Evolutionary conservation across 176 grass and related monocot genomes (phyloP).

Genomic region (Carex parvula): DNA sequence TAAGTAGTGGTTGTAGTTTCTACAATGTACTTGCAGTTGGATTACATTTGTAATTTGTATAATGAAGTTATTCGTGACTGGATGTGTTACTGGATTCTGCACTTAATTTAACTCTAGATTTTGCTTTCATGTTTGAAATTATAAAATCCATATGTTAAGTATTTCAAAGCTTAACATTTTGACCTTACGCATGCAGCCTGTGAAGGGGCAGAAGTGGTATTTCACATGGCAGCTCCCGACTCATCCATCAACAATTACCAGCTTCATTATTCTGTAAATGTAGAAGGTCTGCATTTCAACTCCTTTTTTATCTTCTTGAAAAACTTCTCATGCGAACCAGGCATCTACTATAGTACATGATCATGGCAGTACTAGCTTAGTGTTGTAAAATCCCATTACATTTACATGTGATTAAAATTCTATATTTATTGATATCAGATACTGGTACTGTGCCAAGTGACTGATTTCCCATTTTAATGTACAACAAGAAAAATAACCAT

Average conservation of each 20-base stretch:
- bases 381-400: background rate
- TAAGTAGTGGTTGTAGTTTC: background rate
- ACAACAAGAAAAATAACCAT: background rate
- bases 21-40: background rate
- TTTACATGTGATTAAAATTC: background rate
- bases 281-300: constrained; percentile 59
- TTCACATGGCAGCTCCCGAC: constrained; percentile 99
- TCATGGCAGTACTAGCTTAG: background rate
- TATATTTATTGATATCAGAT: background rate
- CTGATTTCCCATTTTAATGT: background rate
- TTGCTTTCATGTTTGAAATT: background rate
- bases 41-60: background rate
- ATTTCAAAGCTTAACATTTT: background rate
- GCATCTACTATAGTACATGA: background rate
- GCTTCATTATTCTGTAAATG: constrained; percentile 97
- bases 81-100: background rate
- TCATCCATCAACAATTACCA: constrained; percentile 98
- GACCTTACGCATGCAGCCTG: constrained; percentile 53
- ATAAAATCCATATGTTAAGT: background rate
- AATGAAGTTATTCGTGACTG: background rate
- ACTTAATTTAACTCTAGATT: background rate
- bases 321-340: background rate
- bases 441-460: background rate
- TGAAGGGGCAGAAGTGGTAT: constrained; percentile 82
- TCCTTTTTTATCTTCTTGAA: background rate